A percentile compares a stretch with the other conserved stretches of the same genome.
These are phyloP conservation scores for Scytalidium lignicola DNA, from an alignment of 2,329 filamentous ascomycete genomes.

Conservation along the genomic window DNA sequence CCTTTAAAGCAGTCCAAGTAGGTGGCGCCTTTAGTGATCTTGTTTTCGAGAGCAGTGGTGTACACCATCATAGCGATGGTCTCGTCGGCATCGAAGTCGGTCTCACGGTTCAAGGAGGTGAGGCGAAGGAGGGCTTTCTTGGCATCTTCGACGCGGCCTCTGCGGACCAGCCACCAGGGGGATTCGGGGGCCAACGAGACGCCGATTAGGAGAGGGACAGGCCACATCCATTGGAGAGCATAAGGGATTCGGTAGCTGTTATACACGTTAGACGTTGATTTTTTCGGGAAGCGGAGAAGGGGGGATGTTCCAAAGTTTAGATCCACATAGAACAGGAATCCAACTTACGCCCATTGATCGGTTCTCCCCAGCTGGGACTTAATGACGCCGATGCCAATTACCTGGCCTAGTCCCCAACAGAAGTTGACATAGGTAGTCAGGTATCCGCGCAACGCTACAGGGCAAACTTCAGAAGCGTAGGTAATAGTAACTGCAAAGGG, in stretches of 20 bases:
- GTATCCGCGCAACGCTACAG: slow-evolving; percentile 50
- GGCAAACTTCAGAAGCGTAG: slow-evolving; percentile 46
- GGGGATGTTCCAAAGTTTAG: no score
- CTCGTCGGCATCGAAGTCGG: slow-evolving; percentile 38
- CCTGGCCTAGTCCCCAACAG: slow-evolving; percentile 48
- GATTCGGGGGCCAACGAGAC: slow-evolving; percentile 44
- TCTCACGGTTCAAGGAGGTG: slow-evolving; percentile 34
- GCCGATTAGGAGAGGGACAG: slow-evolving; percentile 40
- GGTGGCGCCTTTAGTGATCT: slow-evolving; percentile 36
- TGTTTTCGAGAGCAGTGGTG: slow-evolving; percentile 51
- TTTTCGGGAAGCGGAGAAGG: no score
- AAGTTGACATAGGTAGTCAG: slow-evolving; percentile 52
- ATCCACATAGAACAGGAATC: no score
- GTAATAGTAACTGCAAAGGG: slow-evolving; percentile 24
- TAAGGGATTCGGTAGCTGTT: slow-evolving; percentile 42
- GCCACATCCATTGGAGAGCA: slow-evolving; percentile 49
- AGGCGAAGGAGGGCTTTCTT: slow-evolving; percentile 31
- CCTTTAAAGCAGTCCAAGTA: slow-evolving; percentile 48
- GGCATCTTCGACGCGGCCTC: slow-evolving; percentile 39
- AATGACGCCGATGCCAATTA: slow-evolving; percentile 46
- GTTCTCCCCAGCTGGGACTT: slow-evolving; percentile 38
- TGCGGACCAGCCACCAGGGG: slow-evolving; percentile 45
- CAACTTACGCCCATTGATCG: slow-evolving; percentile 40
- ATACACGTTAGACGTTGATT: slow-evolving; percentile 19
- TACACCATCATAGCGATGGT: slow-evolving; percentile 52